Percentiles rank a stretch among this genome's conserved stretches.
Conservation (phyloP, 176 grass and related monocot species). For the Ampelocalamus luodianensis region DNA sequence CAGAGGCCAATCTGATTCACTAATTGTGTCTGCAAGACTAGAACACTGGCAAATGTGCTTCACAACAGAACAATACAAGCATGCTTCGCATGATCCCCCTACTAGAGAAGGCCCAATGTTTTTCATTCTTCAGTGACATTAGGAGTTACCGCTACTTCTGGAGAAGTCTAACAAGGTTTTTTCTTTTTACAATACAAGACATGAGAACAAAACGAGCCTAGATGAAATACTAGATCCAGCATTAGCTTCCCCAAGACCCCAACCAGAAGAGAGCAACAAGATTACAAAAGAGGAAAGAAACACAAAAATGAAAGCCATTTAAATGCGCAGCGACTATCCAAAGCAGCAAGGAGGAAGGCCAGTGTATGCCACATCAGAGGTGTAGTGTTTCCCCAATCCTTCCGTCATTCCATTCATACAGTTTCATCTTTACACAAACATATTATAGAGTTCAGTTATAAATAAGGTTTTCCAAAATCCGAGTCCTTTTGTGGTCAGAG, state of each 20-base stretch:
- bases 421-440: conserved; percentile 22
- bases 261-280: conserved; percentile 3
- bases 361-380: neutral
- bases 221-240: neutral
- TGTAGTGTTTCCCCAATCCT: neutral
- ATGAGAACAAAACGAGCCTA: conserved; percentile 16
- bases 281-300: conserved; percentile 31
- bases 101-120: conserved; percentile 7
- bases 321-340: neutral
- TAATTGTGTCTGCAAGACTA: conserved; percentile 28
- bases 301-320: neutral
- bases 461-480: too few species aligned
- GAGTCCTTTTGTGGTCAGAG: too few species aligned
- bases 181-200: neutral
- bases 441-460: neutral
- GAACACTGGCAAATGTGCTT: conserved; percentile 13
- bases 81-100: neutral
- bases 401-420: conserved; percentile 13
- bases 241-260: neutral
- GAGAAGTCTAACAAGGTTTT: neutral
- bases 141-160: neutral
- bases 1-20: neutral
- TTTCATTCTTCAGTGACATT: neutral
- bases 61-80: conserved; percentile 15
- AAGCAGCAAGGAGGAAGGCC: neutral